Percentiles rank a stretch among this genome's conserved stretches.
phyloP scores from a whole-genome alignment of 805 yeast genomes.

The Candida vartiovaarae region DNA sequence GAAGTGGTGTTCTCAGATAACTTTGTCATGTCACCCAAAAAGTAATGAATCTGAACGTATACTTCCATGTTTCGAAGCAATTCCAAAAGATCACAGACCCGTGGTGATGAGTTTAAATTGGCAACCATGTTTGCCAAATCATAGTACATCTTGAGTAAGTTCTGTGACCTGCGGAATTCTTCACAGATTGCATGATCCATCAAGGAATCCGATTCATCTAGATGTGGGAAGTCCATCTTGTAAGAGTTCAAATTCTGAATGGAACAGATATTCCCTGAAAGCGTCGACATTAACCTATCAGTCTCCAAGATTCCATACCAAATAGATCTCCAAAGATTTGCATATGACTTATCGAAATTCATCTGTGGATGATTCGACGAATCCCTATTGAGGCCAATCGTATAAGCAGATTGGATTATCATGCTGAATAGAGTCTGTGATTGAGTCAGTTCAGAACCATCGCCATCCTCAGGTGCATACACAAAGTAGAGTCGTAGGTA shows the following conservation, averaged over 20 bases:
- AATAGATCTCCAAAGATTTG: slow-evolving; percentile 19
- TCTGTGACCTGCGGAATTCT: slow-evolving; percentile 14
- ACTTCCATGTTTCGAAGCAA: slow-evolving; percentile 11
- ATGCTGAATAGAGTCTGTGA: slow-evolving; percentile 32
- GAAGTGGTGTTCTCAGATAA: neutral
- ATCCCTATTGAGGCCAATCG: slow-evolving; percentile 43
- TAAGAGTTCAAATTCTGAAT: slow-evolving; percentile 14
- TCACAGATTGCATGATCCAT: slow-evolving; percentile 11
- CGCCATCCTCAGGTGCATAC: slow-evolving; percentile 43
- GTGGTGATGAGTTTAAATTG: slow-evolving; percentile 12
- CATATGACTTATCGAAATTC: slow-evolving; percentile 8
- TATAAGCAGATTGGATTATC: slow-evolving; percentile 36
- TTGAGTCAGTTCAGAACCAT: slow-evolving; percentile 37
- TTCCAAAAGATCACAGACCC: slow-evolving; percentile 12
- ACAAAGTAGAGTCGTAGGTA: slow-evolving; percentile 33
- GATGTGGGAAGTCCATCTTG: slow-evolving; percentile 14
- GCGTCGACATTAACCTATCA: slow-evolving; percentile 15
- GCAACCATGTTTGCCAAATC: slow-evolving; percentile 17
- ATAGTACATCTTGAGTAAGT: slow-evolving; percentile 11
- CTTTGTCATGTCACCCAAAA: slow-evolving; percentile 3
- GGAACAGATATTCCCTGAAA: slow-evolving; percentile 19
- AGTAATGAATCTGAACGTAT: slow-evolving; percentile 14
- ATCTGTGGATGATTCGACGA: slow-evolving; percentile 27
- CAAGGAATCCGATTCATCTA: neutral
- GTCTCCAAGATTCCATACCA: slow-evolving; percentile 22